Conservation (phyloP, 129 eudicot genomes). For the Lactuca saligna region DNA sequence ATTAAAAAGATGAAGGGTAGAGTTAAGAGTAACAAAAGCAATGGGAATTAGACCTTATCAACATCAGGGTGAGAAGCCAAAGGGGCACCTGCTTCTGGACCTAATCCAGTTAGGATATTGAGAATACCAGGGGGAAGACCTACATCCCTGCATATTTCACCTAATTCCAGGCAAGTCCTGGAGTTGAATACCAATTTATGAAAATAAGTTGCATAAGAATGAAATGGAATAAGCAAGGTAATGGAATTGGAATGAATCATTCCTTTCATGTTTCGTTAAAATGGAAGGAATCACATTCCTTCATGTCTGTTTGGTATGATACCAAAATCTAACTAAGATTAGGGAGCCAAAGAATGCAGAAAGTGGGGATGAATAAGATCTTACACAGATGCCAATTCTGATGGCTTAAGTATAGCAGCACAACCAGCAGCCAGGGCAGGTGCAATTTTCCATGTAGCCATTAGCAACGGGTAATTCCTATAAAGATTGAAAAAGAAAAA, state of each 20-base stretch:
- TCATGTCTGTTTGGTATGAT: no score
- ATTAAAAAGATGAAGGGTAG: neutral
- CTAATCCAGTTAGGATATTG: conserved; percentile 85
- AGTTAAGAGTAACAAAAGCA: neutral
- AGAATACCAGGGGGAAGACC: conserved; percentile 92
- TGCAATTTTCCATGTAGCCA: conserved; percentile 99
- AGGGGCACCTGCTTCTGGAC: conserved; percentile 95
- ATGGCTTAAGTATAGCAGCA: conserved; percentile 95
- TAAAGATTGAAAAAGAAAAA: neutral
- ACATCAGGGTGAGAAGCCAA: conserved; percentile 96
- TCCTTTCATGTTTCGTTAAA: no score
- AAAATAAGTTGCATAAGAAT: neutral
- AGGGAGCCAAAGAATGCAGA: neutral
- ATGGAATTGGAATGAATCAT: no score
- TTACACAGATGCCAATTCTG: conserved; percentile 90
- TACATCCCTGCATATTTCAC: conserved; percentile 79
- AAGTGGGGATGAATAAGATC: conserved; percentile 19
- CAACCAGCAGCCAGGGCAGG: conserved; percentile 99
- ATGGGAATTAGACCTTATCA: conserved; percentile 60
- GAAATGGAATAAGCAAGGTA: no score
- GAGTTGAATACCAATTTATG: conserved; percentile 18
- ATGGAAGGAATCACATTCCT: no score
- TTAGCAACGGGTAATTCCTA: conserved; percentile 95
- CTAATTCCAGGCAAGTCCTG: conserved; percentile 96
- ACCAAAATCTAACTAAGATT: no score